Base-by-base conservation (phyloP, 371 early-diverging fungal genomes). In the Mortierella sp. region DNA sequence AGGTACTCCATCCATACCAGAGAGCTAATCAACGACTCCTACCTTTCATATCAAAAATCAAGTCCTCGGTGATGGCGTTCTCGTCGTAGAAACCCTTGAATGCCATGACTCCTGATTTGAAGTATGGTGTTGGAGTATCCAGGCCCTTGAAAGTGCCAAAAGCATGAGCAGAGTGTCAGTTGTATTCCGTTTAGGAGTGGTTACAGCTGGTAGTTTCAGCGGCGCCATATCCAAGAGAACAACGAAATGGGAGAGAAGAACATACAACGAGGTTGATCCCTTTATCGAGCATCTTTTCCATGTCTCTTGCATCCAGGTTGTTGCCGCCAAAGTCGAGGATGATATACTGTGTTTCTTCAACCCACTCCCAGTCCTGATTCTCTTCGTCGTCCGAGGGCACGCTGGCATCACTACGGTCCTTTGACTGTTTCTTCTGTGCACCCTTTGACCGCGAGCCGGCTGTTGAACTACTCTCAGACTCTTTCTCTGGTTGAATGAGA, bases 31-130 rank as follows among this genome's bases (percentile, higher is more conserved):
- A 13, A 46, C 22, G 5, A 21, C 28, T 34, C 34, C 22, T 67
- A 74, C 76, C 76, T 60, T 55, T 63, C 68, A 74, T 74, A 27
- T 67, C 52, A 28, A 74, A 74, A 19, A 74, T n/a, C 24, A 74
- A 16, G 14, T 74, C 76, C 41, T 74, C 76, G 25, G 68, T 67
- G 14, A 68, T 40, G 14, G 76, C 76, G 46, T 60, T 74, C 44
- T 74, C 76, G 5, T 74, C 76, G 27, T 53, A 61, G 27, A 67
- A 63, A 14, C 76, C 76, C 29, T 63, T 63, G 49, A 60, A 67
- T 12, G 52, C 28, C 25, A 50, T 41, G n/a, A 27, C 43, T 9
- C 64, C 68, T 19, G 68, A 54, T n/a, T 44, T 43, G 54, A 74
- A 74, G 47, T 63, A 74, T 12, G 68, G 68, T 14, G 59, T 40